These are phyloP conservation scores for Dimocarpus longan DNA, from an alignment of 345 rosid species.

Conservation along the genomic window DNA sequence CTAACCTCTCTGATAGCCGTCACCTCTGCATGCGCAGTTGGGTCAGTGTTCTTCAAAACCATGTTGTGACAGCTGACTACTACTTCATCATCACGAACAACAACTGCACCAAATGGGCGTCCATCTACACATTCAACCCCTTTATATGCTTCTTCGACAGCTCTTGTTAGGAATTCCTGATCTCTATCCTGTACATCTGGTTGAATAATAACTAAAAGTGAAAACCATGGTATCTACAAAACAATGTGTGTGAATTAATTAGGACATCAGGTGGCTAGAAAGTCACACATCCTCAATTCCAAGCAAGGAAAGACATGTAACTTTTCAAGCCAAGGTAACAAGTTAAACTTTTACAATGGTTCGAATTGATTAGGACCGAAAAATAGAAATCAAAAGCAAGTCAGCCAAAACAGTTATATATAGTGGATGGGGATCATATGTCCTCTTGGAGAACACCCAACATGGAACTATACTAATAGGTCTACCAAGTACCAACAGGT, in stretches of 20 bases:
- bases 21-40: constrained; percentile 97
- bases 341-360: too few species aligned
- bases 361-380: too few species aligned
- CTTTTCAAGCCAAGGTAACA: too few species aligned
- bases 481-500: too few species aligned
- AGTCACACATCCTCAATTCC: background rate
- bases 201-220: constrained; percentile 23
- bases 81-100: constrained; percentile 74
- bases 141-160: constrained; percentile 95
- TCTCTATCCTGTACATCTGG: constrained; percentile 87
- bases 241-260: background rate
- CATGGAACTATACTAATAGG: too few species aligned
- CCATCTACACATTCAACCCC: constrained; percentile 97
- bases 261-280: too few species aligned
- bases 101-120: constrained; percentile 97
- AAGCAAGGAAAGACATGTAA: background rate
- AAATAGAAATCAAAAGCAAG: too few species aligned
- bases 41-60: constrained; percentile 79
- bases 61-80: constrained; percentile 93
- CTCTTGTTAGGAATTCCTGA: constrained; percentile 72
- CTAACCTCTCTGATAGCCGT: constrained; percentile 94
- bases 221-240: background rate
- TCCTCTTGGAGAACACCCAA: too few species aligned
- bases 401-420: too few species aligned
- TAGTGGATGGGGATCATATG: too few species aligned